Conservation (phyloP, 345 rosid genomes). For the Eucalyptus marginata region DNA sequence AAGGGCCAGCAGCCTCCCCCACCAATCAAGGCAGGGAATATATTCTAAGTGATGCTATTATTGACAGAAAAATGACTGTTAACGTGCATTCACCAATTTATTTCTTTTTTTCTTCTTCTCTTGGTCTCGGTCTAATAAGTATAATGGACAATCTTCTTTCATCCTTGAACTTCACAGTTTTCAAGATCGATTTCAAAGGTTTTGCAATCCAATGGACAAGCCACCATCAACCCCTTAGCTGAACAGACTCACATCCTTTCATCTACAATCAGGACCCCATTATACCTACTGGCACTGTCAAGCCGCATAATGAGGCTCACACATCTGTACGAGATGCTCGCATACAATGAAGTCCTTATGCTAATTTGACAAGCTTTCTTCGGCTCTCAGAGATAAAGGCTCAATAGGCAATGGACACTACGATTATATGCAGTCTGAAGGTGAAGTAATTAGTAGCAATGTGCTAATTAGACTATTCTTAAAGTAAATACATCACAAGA, state of each 20-base stretch:
- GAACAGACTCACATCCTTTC: neutral
- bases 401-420: neutral
- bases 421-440: neutral
- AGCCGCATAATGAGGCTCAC: neutral
- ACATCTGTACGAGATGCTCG: neutral
- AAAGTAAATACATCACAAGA: neutral
- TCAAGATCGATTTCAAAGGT: neutral
- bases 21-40: neutral
- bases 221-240: neutral
- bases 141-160: neutral
- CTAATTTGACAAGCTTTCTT: neutral
- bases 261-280: neutral
- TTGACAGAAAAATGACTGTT: neutral
- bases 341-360: neutral
- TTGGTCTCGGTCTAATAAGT: neutral
- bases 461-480: neutral
- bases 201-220: neutral
- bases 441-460: neutral
- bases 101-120: neutral
- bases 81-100: neutral
- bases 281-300: neutral
- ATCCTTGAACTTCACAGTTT: neutral
- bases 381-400: neutral
- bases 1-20: neutral
- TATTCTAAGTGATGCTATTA: neutral